Evolutionary conservation across 805 yeast genomes (phyloP).

Genomic region (Kazachstania taianensis): DNA sequence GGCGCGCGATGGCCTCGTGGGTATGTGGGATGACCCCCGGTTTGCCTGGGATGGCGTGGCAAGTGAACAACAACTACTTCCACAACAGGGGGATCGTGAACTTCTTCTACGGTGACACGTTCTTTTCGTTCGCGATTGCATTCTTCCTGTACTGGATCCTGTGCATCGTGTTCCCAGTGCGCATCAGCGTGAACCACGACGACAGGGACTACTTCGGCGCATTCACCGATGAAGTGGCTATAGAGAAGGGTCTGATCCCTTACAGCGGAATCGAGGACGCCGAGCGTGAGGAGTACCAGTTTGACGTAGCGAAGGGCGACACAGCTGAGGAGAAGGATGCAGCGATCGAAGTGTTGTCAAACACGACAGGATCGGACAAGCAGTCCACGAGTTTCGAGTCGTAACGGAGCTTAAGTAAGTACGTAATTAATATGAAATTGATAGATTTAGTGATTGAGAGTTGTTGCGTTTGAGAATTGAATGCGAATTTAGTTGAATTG

Average conservation of each 20-base stretch:
- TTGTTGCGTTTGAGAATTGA: too few relatives aligned
- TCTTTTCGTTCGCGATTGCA: slow-evolving; percentile 34
- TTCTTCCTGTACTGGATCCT: slow-evolving; percentile 31
- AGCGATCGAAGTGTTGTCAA: too few relatives aligned
- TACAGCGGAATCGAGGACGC: slow-evolving; percentile 22
- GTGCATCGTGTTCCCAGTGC: slow-evolving; percentile 31
- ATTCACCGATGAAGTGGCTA: slow-evolving; percentile 30
- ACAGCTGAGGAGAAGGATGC: background rate
- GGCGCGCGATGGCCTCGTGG: slow-evolving; percentile 30
- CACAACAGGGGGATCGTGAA: slow-evolving; percentile 31
- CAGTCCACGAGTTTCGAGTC: too few relatives aligned
- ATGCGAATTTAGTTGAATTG: too few relatives aligned
- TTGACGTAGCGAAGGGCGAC: too few relatives aligned
- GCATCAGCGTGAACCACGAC: slow-evolving; percentile 30
- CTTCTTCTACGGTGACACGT: slow-evolving; percentile 36
- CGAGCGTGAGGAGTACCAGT: slow-evolving; percentile 12
- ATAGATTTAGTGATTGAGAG: too few relatives aligned
- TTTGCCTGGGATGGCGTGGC: slow-evolving; percentile 39
- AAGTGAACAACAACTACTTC: slow-evolving; percentile 24
- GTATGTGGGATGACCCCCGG: slow-evolving; percentile 36
- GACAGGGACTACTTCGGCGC: slow-evolving; percentile 33
- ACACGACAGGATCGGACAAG: too few relatives aligned
- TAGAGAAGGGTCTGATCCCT: slow-evolving; percentile 27
- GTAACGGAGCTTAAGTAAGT: too few relatives aligned
- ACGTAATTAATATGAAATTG: too few relatives aligned